phyloP scores from a whole-genome alignment of 2,329 filamentous ascomycete genomes.

The Colletotrichum sojae region DNA sequence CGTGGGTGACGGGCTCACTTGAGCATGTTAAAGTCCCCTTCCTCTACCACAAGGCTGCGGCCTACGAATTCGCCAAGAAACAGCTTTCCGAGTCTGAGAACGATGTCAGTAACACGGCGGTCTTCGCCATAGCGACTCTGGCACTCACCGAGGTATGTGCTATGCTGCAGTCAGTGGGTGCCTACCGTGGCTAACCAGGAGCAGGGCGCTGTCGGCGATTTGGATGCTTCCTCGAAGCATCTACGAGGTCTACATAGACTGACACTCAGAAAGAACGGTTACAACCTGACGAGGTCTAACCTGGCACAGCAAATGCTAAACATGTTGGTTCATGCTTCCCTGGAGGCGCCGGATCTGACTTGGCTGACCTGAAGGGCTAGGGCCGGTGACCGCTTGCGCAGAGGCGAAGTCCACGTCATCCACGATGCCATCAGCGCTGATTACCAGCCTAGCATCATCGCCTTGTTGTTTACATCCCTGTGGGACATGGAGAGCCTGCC shows the following conservation, averaged over 20 bases:
- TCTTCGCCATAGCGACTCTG: constrained; percentile 60
- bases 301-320: constrained; percentile 60
- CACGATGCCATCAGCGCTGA: constrained; percentile 47
- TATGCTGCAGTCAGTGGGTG: constrained; percentile 41
- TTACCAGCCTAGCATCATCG: constrained; percentile 61
- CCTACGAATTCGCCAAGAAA: constrained; percentile 61
- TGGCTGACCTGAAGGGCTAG: constrained; percentile 45
- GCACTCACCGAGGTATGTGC: constrained; percentile 62
- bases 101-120: constrained; percentile 57
- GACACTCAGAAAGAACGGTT: constrained; percentile 43
- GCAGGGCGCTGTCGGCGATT: constrained; percentile 59
- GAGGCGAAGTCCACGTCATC: constrained; percentile 55
- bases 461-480: constrained; percentile 59
- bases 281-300: constrained; percentile 47
- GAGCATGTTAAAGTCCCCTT: constrained; percentile 61
- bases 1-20: constrained; percentile 61
- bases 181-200: neutral
- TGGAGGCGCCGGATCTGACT: neutral
- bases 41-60: constrained; percentile 62
- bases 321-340: constrained; percentile 49
- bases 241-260: constrained; percentile 56
- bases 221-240: constrained; percentile 60
- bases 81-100: constrained; percentile 56
- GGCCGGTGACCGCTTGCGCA: constrained; percentile 58
- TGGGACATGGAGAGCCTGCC: constrained; percentile 55